A percentile compares a stretch with the other conserved stretches of the same genome.
Conservation (phyloP, 352 stramenopile species). For the Phytophthora niederhauseri region DNA sequence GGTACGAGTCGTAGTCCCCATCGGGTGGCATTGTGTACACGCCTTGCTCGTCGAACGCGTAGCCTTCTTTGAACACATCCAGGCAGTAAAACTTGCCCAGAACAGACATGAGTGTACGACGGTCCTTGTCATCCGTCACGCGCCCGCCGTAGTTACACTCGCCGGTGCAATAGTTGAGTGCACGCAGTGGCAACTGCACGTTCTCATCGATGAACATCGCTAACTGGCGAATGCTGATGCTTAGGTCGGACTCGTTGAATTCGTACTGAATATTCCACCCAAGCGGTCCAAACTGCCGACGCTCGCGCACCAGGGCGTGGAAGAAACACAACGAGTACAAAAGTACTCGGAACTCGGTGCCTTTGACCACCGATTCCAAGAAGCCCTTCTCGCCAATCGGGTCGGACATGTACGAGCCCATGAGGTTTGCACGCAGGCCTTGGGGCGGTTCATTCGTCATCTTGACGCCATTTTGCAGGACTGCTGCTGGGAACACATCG, state of each 20-base stretch:
- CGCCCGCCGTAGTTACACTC: constrained; percentile 88
- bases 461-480: constrained; percentile 97
- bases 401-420: constrained; percentile 92
- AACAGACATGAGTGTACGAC: constrained; percentile 74
- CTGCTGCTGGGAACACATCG: constrained; percentile 92
- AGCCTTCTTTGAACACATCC: constrained; percentile 64
- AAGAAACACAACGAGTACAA: constrained; percentile 93
- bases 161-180: constrained; percentile 80
- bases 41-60: constrained; percentile 70
- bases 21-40: constrained; percentile 82
- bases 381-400: constrained; percentile 92
- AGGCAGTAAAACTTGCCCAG: constrained; percentile 78
- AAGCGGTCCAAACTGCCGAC: constrained; percentile 92
- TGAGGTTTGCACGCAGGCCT: constrained; percentile 91
- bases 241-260: constrained; percentile 95
- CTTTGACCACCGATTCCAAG: constrained; percentile 82
- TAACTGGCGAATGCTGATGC: constrained; percentile 92
- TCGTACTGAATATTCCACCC: constrained; percentile 98
- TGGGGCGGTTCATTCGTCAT: constrained; percentile 96
- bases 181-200: constrained; percentile 83
- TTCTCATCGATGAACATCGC: constrained; percentile 94
- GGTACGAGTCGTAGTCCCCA: constrained; percentile 74
- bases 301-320: constrained; percentile 94
- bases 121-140: constrained; percentile 89
- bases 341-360: constrained; percentile 84